Conservation (phyloP, 2,329 filamentous ascomycete genomes). For the Juglanconis oblonga region DNA sequence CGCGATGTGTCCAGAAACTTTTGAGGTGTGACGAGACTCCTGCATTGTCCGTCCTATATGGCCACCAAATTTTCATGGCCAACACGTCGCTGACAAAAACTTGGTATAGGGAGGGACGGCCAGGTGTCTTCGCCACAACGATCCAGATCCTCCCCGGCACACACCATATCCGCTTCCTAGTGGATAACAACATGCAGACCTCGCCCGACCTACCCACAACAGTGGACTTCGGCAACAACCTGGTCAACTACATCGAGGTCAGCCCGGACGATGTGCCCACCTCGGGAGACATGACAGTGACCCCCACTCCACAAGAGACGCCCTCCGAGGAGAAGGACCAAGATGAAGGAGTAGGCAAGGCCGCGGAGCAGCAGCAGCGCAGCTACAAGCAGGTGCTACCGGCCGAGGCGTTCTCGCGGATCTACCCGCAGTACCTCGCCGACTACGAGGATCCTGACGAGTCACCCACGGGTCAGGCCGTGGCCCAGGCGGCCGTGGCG, state of each 20-base stretch:
- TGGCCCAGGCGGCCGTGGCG: slow-evolving; percentile 70
- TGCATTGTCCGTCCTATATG: slow-evolving; percentile 6
- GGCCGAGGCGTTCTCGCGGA: slow-evolving; percentile 62
- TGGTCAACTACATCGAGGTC: slow-evolving; percentile 98
- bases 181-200: slow-evolving; percentile 90
- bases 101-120: slow-evolving; percentile 46
- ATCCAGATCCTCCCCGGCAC: slow-evolving; percentile 88
- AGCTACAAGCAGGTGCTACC: slow-evolving; percentile 56
- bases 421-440: slow-evolving; percentile 79
- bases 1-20: slow-evolving; percentile 2
- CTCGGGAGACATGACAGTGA: slow-evolving; percentile 26
- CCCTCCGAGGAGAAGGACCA: slow-evolving; percentile 24
- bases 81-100: slow-evolving; percentile 13
- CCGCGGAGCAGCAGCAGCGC: slow-evolving; percentile 41
- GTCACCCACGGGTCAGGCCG: slow-evolving; percentile 66
- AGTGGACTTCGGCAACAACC: slow-evolving; percentile 95
- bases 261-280: slow-evolving; percentile 66
- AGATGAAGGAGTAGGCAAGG: slow-evolving; percentile 26
- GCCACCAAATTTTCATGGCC: slow-evolving; percentile 4
- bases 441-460: slow-evolving; percentile 87
- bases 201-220: slow-evolving; percentile 86
- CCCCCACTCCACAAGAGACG: slow-evolving; percentile 27
- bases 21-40: slow-evolving; percentile 6
- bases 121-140: slow-evolving; percentile 69
- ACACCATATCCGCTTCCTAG: slow-evolving; percentile 93